phyloP scores from a whole-genome alignment of 2,329 filamentous ascomycete genomes.

The Chalaropsis thielavioides region DNA sequence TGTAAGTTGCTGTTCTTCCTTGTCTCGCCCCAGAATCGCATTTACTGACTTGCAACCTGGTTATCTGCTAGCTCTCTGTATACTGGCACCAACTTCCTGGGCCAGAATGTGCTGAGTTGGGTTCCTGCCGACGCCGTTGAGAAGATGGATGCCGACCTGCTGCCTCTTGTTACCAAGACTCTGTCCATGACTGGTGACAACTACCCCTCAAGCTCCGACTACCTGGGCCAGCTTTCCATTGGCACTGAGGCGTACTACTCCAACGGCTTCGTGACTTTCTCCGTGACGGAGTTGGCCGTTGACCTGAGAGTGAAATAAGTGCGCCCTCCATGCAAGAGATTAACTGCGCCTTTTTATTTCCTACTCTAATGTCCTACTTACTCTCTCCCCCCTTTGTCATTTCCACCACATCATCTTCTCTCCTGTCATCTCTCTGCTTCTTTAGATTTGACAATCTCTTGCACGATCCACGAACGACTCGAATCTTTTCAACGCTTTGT shows the following conservation, averaged over 20 bases:
- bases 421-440: background rate
- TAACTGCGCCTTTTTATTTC: background rate
- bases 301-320: constrained; percentile 23
- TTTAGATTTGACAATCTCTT: background rate
- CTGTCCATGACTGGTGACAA: constrained; percentile 22
- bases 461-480: constrained; percentile 9
- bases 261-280: constrained; percentile 33
- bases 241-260: constrained; percentile 37
- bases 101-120: constrained; percentile 39
- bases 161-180: constrained; percentile 31
- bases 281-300: constrained; percentile 28
- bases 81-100: constrained; percentile 27
- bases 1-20: constrained; percentile 25
- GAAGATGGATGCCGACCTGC: constrained; percentile 34
- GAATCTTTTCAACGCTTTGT: background rate
- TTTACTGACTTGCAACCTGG: background rate
- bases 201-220: constrained; percentile 30
- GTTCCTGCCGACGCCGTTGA: constrained; percentile 26
- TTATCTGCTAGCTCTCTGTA: constrained; percentile 29
- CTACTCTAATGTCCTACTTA: background rate
- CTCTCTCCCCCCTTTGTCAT: constrained; percentile 1
- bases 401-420: background rate
- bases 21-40: background rate
- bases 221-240: constrained; percentile 38
- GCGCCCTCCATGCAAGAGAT: background rate